Conservation (phyloP, 176 grass and related monocot species). For the Aegilops bicornis region DNA sequence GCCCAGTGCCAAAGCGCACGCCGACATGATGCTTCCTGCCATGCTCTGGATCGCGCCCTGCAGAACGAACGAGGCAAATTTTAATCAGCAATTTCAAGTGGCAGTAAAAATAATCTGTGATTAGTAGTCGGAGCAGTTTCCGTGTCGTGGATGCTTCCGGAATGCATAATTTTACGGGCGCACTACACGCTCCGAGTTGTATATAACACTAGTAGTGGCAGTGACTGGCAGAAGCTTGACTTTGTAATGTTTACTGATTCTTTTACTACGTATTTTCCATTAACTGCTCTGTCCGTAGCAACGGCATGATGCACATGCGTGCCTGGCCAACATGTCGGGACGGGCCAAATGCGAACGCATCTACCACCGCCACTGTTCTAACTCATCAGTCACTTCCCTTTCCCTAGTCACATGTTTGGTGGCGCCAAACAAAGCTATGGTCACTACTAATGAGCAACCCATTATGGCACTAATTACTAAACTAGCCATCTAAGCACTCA, state of each 20-base stretch:
- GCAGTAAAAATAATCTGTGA: not conserved
- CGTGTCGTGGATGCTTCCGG: not conserved
- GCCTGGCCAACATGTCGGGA: conserved; percentile 28
- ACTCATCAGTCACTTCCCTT: not conserved
- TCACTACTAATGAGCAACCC: not conserved
- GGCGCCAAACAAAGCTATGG: not conserved
- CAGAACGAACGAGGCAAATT: not conserved
- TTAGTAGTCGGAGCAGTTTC: not conserved
- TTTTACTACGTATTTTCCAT: not conserved
- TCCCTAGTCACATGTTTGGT: not conserved
- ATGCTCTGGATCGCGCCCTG: conserved; percentile 37
- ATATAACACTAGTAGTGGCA: not conserved
- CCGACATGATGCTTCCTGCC: conserved; percentile 28
- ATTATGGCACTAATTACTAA: not conserved
- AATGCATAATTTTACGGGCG: not conserved
- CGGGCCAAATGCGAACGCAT: not conserved
- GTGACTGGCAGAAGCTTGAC: no score
- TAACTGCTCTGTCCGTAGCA: conserved; percentile 23
- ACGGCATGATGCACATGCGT: conserved; percentile 32
- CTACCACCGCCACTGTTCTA: not conserved
- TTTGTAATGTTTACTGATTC: not conserved
- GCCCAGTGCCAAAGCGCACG: conserved; percentile 41
- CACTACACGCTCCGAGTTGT: not conserved
- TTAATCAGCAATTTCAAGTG: not conserved
- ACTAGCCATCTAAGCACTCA: not conserved